Evolutionary conservation across 148 eudicot genomes (phyloP), one percentile per base, ranked within the genome.

Genomic region (Rhododendron ferrugineum): DNA sequence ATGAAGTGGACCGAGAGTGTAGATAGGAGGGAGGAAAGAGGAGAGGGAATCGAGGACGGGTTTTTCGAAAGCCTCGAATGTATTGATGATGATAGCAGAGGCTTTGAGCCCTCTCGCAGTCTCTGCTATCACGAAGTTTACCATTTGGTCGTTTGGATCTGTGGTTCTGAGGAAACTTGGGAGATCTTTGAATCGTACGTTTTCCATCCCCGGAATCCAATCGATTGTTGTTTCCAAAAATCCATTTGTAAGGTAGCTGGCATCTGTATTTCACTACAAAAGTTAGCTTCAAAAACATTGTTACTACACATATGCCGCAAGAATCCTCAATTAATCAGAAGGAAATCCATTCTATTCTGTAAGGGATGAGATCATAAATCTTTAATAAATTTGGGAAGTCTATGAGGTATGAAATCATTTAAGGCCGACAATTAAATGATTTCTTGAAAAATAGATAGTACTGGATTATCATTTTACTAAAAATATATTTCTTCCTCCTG

Each of bases 131-230:
- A 86, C 10, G 86, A 84, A 90, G 9, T 86, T 87, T 34, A 91
- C 44, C 75, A 70, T 70, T 30, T 0, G 7, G 2, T 70, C 75
- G 37, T 70, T 70, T 0, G 75, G 37, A 14, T 70, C 8, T 4
- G 93, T 90, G 22, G 92, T 91, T 87, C 93, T 84, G 28, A 91
- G 85, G 87, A 93, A 93, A 68, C 82, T 89, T 30, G 94, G 94
- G 13, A 90, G 23, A 36, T 90, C 92, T 37, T 81, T 87, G 37
- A 90, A 44, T n/a, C 70, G 2, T 13, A 87, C 79, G 70, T 86
- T 66, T 3, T 87, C 90, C 89, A 88, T 82, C 8, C 91, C 91
- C 2, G 90, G 92, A 34, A 87, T 52, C 88, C 92, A 90, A 42
- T 91, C 90, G 11, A 91, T 30, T 20, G 11, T 83, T 7, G 90